Percentiles rank a stretch among this genome's conserved stretches.
Evolutionary conservation across 306 rosid species (phyloP).

Genomic region (Crataegus laevigata): DNA sequence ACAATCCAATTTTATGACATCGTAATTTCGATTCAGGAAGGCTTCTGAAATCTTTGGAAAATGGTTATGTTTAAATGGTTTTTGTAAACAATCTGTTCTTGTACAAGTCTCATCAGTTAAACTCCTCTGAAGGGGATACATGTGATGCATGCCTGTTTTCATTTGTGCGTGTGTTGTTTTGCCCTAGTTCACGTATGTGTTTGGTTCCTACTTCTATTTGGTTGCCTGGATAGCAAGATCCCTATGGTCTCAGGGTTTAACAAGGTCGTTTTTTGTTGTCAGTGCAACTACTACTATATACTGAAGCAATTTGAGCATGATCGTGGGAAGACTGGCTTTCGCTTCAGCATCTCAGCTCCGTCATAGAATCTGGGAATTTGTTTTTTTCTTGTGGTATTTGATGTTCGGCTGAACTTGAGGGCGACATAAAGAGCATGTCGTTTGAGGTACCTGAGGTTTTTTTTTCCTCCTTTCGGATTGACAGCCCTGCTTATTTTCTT

Average conservation of each 20-base stretch:
- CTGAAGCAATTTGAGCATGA: conserved; percentile 68
- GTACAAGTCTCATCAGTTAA: neutral
- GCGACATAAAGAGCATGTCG: neutral
- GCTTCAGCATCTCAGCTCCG: conserved; percentile 89
- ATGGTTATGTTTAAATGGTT: neutral
- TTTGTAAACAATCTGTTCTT: neutral
- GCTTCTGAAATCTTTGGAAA: neutral
- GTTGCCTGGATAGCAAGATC: conserved; percentile 5
- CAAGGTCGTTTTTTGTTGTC: conserved; percentile 26
- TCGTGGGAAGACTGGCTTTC: conserved; percentile 82
- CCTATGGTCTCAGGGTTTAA: conserved; percentile 3
- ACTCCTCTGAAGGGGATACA: neutral
- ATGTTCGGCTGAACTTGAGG: conserved; percentile 10
- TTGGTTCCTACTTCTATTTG: conserved; percentile 1
- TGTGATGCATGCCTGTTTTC: neutral
- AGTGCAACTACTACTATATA: conserved; percentile 79
- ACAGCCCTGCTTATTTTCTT: neutral
- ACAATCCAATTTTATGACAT: neutral
- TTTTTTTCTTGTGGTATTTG: neutral
- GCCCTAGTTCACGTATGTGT: neutral
- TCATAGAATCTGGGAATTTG: conserved; percentile 30
- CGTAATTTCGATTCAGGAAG: neutral
- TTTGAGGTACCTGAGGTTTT: conserved; percentile 18
- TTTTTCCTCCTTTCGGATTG: neutral
- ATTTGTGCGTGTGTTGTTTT: neutral